Base-by-base conservation (phyloP, 805 yeast genomes). In the Millerago galiae region DNA sequence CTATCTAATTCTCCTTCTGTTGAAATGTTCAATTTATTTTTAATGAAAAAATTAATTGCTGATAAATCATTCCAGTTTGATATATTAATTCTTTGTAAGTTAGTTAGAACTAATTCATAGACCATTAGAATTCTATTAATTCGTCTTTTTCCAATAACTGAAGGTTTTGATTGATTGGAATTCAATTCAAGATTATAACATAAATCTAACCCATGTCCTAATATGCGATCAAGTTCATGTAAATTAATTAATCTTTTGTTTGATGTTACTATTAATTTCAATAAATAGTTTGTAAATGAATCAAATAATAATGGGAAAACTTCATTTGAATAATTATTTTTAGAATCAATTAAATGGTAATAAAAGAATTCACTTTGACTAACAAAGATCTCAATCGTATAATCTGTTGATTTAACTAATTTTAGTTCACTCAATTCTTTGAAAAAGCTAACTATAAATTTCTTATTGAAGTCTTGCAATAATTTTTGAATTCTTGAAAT, bases 311-410 rank as follows among this genome's bases (percentile, higher is more conserved):
- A 25, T 3, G 33, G 18, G 29, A 44, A 44, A 1, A 30, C 32
- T 13, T 24, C 32, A 10, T 18, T 7, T 9, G 39, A 2, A 30
- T 44, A 37, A 3, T 15, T 9, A 9, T 34, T 18, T 30, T 44
- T 44, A 26, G 47, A 44, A 40, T 44, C 47, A 17, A 44, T 30
- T n/a, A 40, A 16, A 31, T 44, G 43, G 21, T 37, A 44, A n/a
- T 40, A 44, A 16, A 44, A 35, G 24, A 30, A 40, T 14, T 44
- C 44, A 12, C 37, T 40, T 21, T 25, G 34, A 12, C 25, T 7
- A 8, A 37, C 26, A 18, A 34, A 37, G 13, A 43, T 34, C n/a
- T 30, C 26, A 12, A 33, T 21, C 7, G 18, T 15, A 13, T 32
- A 35, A 5, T 27, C 36, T 12, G 32, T 21, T 12, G 14, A 9